These are phyloP conservation scores for Pochonia chlamydosporia DNA, from an alignment of 2,329 filamentous ascomycete genomes.

Conservation along the genomic window DNA sequence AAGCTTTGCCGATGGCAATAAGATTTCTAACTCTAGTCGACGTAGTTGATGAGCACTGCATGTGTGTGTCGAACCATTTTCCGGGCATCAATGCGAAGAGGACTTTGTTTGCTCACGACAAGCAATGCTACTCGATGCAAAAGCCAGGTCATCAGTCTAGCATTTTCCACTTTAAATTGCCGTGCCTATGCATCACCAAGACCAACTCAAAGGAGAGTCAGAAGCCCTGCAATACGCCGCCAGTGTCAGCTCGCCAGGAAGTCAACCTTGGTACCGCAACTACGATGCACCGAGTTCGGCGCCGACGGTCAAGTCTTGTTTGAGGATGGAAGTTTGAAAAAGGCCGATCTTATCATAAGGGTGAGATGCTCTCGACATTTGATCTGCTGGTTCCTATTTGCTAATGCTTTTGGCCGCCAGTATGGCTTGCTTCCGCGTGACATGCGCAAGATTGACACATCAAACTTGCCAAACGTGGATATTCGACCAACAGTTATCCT, in stretches of 20 bases:
- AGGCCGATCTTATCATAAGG: conserved; percentile 92
- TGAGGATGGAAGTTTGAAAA: conserved; percentile 92
- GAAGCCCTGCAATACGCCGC: background rate
- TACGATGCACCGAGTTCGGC: conserved; percentile 92
- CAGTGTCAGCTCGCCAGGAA: background rate
- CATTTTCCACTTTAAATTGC: too few species aligned
- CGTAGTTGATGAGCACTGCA: too few species aligned
- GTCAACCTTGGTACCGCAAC: too few species aligned
- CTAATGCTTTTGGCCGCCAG: conserved; percentile 34
- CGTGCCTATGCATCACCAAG: too few species aligned
- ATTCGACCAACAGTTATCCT: conserved; percentile 87
- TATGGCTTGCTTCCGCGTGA: conserved; percentile 90
- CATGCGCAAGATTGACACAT: conserved; percentile 93
- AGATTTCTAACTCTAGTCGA: too few species aligned
- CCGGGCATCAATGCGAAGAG: too few species aligned
- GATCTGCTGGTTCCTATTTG: background rate
- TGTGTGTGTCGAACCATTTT: too few species aligned
- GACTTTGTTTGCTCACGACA: too few species aligned
- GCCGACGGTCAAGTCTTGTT: conserved; percentile 85
- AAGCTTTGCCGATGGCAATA: too few species aligned
- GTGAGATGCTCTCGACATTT: conserved; percentile 34
- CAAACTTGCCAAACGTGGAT: conserved; percentile 87
- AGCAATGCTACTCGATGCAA: too few species aligned
- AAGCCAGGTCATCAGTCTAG: too few species aligned
- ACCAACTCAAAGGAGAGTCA: background rate